Conservation (phyloP, 495 filamentous ascomycete genomes). For the Paragyromitra xinjiangensis region DNA sequence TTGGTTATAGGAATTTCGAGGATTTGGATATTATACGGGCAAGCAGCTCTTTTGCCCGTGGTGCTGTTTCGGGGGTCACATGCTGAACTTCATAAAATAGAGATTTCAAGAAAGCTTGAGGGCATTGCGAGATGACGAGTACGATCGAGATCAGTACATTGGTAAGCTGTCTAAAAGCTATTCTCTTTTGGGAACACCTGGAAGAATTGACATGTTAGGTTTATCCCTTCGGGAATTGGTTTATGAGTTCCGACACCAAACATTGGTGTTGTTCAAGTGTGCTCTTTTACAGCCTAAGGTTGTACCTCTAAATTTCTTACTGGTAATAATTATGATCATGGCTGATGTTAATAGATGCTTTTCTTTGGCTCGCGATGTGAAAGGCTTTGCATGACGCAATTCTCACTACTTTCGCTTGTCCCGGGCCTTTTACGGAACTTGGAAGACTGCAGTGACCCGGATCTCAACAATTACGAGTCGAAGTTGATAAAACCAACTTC, state of each 20-base stretch:
- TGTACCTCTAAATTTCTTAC: constrained; percentile 41
- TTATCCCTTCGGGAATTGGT: constrained; percentile 91
- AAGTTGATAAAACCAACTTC: constrained; percentile 80
- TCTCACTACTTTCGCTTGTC: constrained; percentile 91
- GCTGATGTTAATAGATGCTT: constrained; percentile 75
- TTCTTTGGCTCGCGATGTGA: constrained; percentile 97
- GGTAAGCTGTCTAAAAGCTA: constrained; percentile 63
- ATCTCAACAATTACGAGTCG: constrained; percentile 82
- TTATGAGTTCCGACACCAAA: constrained; percentile 92
- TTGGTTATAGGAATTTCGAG: constrained; percentile 69
- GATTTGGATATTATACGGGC: constrained; percentile 76
- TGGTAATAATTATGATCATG: neutral
- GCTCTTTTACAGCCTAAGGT: constrained; percentile 95
- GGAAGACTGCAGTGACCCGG: constrained; percentile 90
- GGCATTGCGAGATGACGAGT: constrained; percentile 71
- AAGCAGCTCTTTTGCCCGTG: constrained; percentile 30
- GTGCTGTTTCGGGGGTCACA: constrained; percentile 5
- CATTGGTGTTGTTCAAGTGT: constrained; percentile 91
- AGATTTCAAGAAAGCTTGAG: constrained; percentile 90
- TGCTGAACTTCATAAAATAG: constrained; percentile 59
- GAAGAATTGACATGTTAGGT: constrained; percentile 60
- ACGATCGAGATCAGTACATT: constrained; percentile 83
- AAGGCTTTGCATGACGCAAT: constrained; percentile 96
- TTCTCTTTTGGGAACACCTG: constrained; percentile 3
- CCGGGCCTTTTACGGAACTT: constrained; percentile 86